Percentiles rank a stretch among this genome's conserved stretches.
Conservation (phyloP, 805 yeast genomes). For the Lipomyces lipofer region DNA sequence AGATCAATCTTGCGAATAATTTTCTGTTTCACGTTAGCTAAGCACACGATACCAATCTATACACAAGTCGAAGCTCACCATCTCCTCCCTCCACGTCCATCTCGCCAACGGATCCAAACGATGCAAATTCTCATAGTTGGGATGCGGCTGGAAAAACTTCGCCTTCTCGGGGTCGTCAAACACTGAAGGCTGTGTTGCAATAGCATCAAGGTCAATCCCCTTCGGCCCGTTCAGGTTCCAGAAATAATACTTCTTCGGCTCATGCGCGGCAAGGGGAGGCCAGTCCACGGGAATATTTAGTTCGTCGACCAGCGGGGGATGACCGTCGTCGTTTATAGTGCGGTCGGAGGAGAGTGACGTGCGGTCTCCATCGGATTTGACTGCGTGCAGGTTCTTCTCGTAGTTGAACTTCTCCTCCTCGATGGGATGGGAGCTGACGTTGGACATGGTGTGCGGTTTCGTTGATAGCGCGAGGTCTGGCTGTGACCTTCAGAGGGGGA, state of each 20-base stretch:
- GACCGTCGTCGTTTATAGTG: no score
- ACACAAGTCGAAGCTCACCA: constrained; percentile 38
- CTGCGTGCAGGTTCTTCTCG: no score
- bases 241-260: constrained; percentile 17
- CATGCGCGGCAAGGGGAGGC: constrained; percentile 25
- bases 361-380: no score
- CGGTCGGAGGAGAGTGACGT: no score
- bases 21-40: constrained; percentile 24
- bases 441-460: no score
- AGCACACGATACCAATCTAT: background rate
- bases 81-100: constrained; percentile 58
- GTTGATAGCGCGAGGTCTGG: no score
- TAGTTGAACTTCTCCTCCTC: no score
- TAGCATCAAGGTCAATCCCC: constrained; percentile 14
- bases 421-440: no score
- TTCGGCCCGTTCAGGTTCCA: constrained; percentile 15
- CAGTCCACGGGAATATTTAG: constrained; percentile 24
- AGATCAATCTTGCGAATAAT: constrained; percentile 54
- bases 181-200: constrained; percentile 27
- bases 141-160: constrained; percentile 13
- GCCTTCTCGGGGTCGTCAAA: constrained; percentile 28
- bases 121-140: constrained; percentile 34
- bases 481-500: no score
- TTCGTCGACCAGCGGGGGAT: no score
- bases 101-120: constrained; percentile 58